Evolutionary conservation across 2,329 filamentous ascomycete species (phyloP).

Genomic region (Calonectria pteridis): DNA sequence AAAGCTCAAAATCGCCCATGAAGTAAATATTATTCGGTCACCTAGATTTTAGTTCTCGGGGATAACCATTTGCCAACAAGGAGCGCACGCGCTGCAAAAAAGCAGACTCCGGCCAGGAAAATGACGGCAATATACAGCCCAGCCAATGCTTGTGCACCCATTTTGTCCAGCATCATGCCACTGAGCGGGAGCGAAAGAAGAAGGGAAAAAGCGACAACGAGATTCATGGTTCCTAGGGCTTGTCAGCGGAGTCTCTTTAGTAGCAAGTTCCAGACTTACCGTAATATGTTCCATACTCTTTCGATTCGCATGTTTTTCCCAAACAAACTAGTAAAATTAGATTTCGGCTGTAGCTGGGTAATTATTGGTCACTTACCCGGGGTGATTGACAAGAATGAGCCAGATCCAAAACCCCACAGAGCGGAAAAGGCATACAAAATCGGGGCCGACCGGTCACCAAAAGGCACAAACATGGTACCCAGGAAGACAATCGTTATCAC

Average conservation of each 20-base stretch:
- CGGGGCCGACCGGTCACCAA: constrained; percentile 53
- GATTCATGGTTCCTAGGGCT: constrained; percentile 58
- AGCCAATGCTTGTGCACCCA: constrained; percentile 58
- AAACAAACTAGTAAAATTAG: constrained; percentile 52
- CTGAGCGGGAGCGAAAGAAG: constrained; percentile 60
- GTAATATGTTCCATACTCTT: constrained; percentile 60
- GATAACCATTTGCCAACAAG: constrained; percentile 42
- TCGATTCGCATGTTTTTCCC: constrained; percentile 59
- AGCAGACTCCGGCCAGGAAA: constrained; percentile 50
- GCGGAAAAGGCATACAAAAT: constrained; percentile 59
- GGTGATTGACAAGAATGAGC: constrained; percentile 59
- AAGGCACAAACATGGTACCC: constrained; percentile 58
- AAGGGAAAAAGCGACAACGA: constrained; percentile 58
- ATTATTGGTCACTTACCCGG: constrained; percentile 36
- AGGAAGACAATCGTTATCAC: constrained; percentile 55
- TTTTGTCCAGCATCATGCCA: constrained; percentile 58
- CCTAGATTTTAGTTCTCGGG: constrained; percentile 34
- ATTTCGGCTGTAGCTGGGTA: neutral
- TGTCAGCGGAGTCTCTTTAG: constrained; percentile 6
- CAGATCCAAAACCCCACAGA: constrained; percentile 63
- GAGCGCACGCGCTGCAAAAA: constrained; percentile 45
- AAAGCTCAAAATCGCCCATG: neutral
- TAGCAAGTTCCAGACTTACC: constrained; percentile 26
- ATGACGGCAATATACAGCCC: constrained; percentile 60
- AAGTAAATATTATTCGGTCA: neutral